A percentile compares a stretch with the other conserved stretches of the same genome.
Conservation (phyloP, 805 yeast genomes). For the Isabelozyma rhagii region DNA sequence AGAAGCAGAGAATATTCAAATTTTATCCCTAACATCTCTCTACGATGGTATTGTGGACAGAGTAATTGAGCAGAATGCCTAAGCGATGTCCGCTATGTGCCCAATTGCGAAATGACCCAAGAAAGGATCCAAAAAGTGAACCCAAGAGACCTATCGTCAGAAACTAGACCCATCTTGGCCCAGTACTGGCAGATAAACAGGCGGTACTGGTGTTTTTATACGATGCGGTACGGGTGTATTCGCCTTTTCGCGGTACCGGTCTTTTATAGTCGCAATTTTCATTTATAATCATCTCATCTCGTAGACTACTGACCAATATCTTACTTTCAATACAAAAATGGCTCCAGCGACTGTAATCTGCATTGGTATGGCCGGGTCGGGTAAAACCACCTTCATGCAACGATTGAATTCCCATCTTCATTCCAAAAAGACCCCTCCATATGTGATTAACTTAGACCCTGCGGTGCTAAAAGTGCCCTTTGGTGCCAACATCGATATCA, state of each 20-base stretch:
- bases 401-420: slow-evolving; percentile 87
- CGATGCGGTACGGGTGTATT: too few species aligned
- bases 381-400: slow-evolving; percentile 98
- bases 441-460: slow-evolving; percentile 92
- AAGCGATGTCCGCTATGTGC: too few species aligned
- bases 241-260: too few species aligned
- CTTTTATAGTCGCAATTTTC: not conserved
- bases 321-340: slow-evolving; percentile 9
- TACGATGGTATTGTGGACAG: slow-evolving; percentile 64
- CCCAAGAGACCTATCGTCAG: too few species aligned
- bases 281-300: not conserved
- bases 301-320: slow-evolving; percentile 1
- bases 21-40: slow-evolving; percentile 50
- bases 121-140: too few species aligned
- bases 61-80: slow-evolving; percentile 18
- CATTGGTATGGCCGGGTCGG: slow-evolving; percentile 62
- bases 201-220: too few species aligned
- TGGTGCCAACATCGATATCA: slow-evolving; percentile 89
- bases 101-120: too few species aligned
- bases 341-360: slow-evolving; percentile 42
- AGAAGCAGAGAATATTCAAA: slow-evolving; percentile 73
- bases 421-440: slow-evolving; percentile 69
- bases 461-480: slow-evolving; percentile 94
- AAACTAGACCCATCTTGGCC: too few species aligned
- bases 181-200: too few species aligned